Evolutionary conservation across 164 flowering plant genomes (phyloP), one percentile per base, ranked within the genome.

Genomic region (Chimonanthus praecox): DNA sequence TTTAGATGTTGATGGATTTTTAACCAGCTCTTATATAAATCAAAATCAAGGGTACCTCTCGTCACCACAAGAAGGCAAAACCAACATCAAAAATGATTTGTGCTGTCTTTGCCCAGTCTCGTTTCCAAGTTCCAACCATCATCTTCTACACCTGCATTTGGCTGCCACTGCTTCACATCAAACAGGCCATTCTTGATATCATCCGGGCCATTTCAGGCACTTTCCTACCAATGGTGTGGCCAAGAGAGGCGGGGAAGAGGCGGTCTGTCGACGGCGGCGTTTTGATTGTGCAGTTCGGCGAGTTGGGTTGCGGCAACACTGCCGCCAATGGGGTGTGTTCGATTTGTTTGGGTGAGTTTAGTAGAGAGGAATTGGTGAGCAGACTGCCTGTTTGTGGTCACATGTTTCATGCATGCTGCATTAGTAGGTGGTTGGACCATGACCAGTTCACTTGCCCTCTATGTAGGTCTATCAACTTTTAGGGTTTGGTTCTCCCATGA

Each of bases 371-470:
- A 48, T 70, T 71, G 60, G 90, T 87, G 72, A 86, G 83, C 80
- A 70, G 82, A 67, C 72, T 88, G 1, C 21, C 68, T 0, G 78
- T 60, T 8, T 86, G 90, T 51, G 74, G 85, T 16, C 92, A 88
- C 64, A 73, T 86, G 8, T 88, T 86, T 72, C 92, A 88, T 62
- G 20, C 60, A 48, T 66, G 58, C 1, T 88, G 92, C 71, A 88
- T 88, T 13, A 74, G 79, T 9, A 70, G 74, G 61, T 88, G 92
- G 92, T 58, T 86, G 0, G 76, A 85, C 4, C 67, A 77, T 48
- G 61, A 76, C 18, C 84, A 82, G 58, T 85, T 87, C 78, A 86
- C 89, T 2, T 88, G 92, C 79, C 92, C 92, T 2, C 82, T 88
- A 11, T 88, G 92, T 51, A 70, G 88, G 47, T 60, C 79, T 5